phyloP scores from a whole-genome alignment of 2,329 filamentous ascomycete genomes.

The Cryphonectria nitschkei region DNA sequence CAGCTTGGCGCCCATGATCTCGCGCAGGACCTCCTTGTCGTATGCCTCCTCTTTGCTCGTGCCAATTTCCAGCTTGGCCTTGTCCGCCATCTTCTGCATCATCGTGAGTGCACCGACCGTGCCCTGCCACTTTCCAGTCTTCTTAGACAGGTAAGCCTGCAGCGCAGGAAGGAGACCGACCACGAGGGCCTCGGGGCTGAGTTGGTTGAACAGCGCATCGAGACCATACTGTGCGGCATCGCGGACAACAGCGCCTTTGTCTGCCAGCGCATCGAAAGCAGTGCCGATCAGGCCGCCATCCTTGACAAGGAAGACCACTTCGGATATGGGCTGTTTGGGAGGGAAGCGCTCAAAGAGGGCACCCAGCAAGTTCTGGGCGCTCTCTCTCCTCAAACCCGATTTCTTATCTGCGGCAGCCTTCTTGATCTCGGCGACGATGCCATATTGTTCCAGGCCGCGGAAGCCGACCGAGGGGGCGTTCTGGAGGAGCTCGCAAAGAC shows the following conservation, averaged over 20 bases:
- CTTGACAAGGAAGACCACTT: slow-evolving; percentile 81
- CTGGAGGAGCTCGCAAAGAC: slow-evolving; percentile 62
- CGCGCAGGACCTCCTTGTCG: slow-evolving; percentile 86
- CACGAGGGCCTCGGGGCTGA: slow-evolving; percentile 82
- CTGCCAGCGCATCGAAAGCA: slow-evolving; percentile 82
- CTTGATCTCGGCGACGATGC: slow-evolving; percentile 58
- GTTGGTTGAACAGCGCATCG: slow-evolving; percentile 79
- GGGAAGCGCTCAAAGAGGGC: slow-evolving; percentile 92
- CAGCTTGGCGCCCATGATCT: slow-evolving; percentile 86
- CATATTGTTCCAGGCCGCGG: slow-evolving; percentile 56
- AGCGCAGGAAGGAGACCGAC: slow-evolving; percentile 80
- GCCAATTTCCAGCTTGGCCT: slow-evolving; percentile 83
- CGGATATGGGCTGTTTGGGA: slow-evolving; percentile 73
- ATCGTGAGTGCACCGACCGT: slow-evolving; percentile 84
- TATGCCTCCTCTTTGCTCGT: slow-evolving; percentile 78
- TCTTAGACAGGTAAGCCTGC: slow-evolving; percentile 75
- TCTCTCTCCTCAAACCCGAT: slow-evolving; percentile 80
- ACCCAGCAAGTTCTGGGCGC: slow-evolving; percentile 91
- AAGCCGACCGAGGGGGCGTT: slow-evolving; percentile 53
- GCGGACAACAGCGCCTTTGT: slow-evolving; percentile 86
- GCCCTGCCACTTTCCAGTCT: slow-evolving; percentile 95
- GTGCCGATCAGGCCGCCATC: slow-evolving; percentile 73
- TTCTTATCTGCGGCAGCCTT: slow-evolving; percentile 94
- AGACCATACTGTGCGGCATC: slow-evolving; percentile 94
- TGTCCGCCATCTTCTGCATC: slow-evolving; percentile 91